Percentiles rank a stretch among this genome's conserved stretches.
Evolutionary conservation across 805 yeast genomes (phyloP).

Genomic region (Torulaspora microellipsoides): DNA sequence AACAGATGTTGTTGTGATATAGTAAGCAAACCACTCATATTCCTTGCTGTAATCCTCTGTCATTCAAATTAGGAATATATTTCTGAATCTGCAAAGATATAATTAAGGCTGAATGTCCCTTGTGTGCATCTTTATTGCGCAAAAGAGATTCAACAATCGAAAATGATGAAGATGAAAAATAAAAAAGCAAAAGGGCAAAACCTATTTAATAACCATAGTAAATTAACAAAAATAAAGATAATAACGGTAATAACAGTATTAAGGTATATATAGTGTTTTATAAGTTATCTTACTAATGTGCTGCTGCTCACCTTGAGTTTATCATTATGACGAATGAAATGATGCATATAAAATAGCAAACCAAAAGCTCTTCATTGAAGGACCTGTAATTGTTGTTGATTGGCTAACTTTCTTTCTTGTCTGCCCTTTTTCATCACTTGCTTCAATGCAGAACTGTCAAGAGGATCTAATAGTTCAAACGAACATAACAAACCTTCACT

Average conservation of each 20-base stretch:
- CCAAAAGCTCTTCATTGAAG: not conserved
- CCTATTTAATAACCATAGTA: too few species aligned
- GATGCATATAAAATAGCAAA: not conserved
- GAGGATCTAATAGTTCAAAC: constrained; percentile 88
- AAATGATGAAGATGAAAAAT: too few species aligned
- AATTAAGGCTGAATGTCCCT: too few species aligned
- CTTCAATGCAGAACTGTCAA: constrained; percentile 87
- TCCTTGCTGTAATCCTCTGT: constrained; percentile 39
- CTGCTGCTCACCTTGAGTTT: not conserved
- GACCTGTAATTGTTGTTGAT: constrained; percentile 28
- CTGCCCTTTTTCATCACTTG: constrained; percentile 94
- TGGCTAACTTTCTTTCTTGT: constrained; percentile 71
- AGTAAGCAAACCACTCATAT: constrained; percentile 83
- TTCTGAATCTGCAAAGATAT: too few species aligned
- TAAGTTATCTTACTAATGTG: too few species aligned
- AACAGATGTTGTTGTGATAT: constrained; percentile 57
- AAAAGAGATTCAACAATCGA: too few species aligned
- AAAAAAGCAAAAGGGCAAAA: too few species aligned
- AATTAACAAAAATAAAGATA: too few species aligned
- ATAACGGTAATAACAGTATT: too few species aligned
- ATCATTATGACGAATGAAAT: not conserved
- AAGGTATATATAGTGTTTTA: too few species aligned
- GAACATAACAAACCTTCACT: constrained; percentile 88
- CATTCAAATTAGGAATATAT: not conserved
- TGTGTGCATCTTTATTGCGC: too few species aligned